phyloP scores from a whole-genome alignment of 495 filamentous ascomycete species.

The Penicillium desertorum region DNA sequence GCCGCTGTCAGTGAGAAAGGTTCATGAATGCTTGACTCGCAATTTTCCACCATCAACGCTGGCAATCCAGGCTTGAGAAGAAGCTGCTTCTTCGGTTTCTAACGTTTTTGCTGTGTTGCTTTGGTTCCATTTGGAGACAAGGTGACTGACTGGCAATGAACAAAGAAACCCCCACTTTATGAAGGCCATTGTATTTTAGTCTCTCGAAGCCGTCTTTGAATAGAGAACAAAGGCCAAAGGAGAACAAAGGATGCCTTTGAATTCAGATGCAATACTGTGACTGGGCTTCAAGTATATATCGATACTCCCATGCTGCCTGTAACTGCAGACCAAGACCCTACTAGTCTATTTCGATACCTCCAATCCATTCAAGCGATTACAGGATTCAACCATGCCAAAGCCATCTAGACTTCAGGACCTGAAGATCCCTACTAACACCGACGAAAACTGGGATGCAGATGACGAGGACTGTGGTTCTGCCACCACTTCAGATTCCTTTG shows the following conservation, averaged over 20 bases:
- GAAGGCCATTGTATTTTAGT: background rate
- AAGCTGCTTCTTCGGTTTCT: background rate
- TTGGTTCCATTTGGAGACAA: background rate
- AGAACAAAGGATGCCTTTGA: background rate
- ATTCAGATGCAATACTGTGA: background rate
- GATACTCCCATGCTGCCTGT: too few relatives aligned
- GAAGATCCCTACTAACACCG: background rate
- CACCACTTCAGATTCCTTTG: background rate
- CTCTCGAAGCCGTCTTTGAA: background rate
- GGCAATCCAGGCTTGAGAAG: background rate
- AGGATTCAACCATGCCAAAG: background rate
- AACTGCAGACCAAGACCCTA: background rate
- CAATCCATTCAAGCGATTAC: background rate
- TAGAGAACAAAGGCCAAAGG: background rate
- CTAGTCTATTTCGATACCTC: background rate
- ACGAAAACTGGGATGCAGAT: conserved; percentile 5
- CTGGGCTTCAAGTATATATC: background rate
- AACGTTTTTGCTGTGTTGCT: background rate
- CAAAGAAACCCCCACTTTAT: background rate
- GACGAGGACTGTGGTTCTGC: background rate
- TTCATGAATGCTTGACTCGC: background rate
- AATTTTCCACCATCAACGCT: background rate
- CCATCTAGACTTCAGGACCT: background rate
- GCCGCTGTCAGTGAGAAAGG: background rate
- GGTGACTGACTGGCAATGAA: background rate